Evolutionary conservation across 139 green algal genomes (phyloP).

Genomic region (Zygnema circumcarinatum): DNA sequence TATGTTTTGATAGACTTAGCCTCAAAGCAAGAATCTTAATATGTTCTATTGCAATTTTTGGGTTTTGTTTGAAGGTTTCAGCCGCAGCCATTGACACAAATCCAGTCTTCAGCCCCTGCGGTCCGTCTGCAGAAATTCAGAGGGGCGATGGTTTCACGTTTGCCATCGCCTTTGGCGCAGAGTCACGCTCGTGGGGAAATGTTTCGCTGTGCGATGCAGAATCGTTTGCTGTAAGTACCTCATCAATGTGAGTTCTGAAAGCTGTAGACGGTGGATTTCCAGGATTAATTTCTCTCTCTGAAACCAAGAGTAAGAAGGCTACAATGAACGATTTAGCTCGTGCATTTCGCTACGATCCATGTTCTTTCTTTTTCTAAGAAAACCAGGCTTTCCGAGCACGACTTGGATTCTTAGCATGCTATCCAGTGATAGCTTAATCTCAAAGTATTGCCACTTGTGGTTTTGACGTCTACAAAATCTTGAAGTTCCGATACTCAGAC

Average conservation of each 20-base stretch:
- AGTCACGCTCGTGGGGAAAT: conserved; percentile 16
- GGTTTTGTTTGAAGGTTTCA: too few relatives aligned
- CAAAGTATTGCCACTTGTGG: conserved; percentile 1
- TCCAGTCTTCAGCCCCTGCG: conserved; percentile 7
- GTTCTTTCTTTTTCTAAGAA: not conserved
- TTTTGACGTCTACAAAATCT: not conserved
- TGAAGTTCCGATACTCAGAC: not conserved
- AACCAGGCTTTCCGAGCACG: not conserved
- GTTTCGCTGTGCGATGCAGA: conserved; percentile 2
- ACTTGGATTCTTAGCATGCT: not conserved
- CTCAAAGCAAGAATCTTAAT: too few relatives aligned
- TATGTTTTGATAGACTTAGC: too few relatives aligned
- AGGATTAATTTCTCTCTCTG: not conserved
- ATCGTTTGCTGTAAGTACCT: not conserved
- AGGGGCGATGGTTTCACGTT: conserved; percentile 33
- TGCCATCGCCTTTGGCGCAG: conserved; percentile 33
- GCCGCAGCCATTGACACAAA: too few relatives aligned
- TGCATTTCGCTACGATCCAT: not conserved
- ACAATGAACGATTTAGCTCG: not conserved
- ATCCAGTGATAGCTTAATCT: not conserved
- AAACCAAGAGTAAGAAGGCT: not conserved
- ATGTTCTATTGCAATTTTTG: too few relatives aligned
- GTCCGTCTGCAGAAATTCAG: conserved; percentile 2
- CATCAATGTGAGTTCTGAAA: not conserved
- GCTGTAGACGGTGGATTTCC: not conserved